Evolutionary conservation across 805 yeast genomes (phyloP).

Genomic region (Jamesozyma lodderae): DNA sequence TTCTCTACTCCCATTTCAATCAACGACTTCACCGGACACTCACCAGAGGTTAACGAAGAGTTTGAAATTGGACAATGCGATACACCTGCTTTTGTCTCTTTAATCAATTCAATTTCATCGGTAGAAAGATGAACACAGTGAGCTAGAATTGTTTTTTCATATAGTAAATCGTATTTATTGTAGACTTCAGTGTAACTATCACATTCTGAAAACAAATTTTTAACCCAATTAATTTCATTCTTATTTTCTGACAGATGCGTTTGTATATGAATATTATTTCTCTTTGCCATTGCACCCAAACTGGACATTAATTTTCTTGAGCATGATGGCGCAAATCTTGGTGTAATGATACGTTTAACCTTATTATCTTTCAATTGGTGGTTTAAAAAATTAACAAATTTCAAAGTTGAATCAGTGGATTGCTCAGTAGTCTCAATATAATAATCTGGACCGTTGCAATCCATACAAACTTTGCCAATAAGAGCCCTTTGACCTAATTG

Average conservation of each 20-base stretch:
- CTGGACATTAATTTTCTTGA: slow-evolving; percentile 49
- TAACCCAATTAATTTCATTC: slow-evolving; percentile 67
- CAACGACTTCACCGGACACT: slow-evolving; percentile 68
- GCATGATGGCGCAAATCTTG: slow-evolving; percentile 90
- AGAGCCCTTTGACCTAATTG: slow-evolving; percentile 74
- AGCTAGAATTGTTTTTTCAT: slow-evolving; percentile 66
- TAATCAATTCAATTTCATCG: slow-evolving; percentile 53
- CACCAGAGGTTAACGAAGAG: slow-evolving; percentile 82
- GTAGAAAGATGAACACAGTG: slow-evolving; percentile 75
- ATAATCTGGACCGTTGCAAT: slow-evolving; percentile 66
- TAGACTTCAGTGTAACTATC: slow-evolving; percentile 70
- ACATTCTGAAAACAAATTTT: slow-evolving; percentile 61
- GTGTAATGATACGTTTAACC: slow-evolving; percentile 75
- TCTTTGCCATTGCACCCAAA: slow-evolving; percentile 51
- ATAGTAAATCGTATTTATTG: slow-evolving; percentile 50
- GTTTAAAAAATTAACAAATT: slow-evolving; percentile 49
- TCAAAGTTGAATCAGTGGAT: slow-evolving; percentile 44
- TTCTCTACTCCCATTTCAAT: slow-evolving; percentile 50
- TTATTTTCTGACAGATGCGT: slow-evolving; percentile 85
- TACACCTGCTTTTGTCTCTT: slow-evolving; percentile 52
- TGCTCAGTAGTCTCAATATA: slow-evolving; percentile 51
- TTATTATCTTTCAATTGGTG: slow-evolving; percentile 43
- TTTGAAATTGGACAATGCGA: slow-evolving; percentile 93
- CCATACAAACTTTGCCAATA: slow-evolving; percentile 93
- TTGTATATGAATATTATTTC: slow-evolving; percentile 56